These are phyloP conservation scores for Nematocida sp. DNA, from an alignment of 371 early-diverging fungal genomes.

Conservation along the genomic window DNA sequence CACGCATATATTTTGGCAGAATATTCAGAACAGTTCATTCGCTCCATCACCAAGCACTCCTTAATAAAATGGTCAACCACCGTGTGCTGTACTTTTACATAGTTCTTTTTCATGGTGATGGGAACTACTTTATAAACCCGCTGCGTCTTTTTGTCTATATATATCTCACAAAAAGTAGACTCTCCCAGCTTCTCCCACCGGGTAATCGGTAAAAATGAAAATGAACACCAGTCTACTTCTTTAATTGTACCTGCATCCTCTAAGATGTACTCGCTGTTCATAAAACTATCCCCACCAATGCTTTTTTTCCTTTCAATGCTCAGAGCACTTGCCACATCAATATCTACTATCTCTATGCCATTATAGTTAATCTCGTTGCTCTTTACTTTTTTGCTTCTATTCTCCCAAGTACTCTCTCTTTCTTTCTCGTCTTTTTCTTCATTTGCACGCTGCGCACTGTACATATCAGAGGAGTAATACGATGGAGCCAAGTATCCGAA, in stretches of 20 bases:
- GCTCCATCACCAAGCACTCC: conserved; percentile 53
- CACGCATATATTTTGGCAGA: conserved; percentile 23
- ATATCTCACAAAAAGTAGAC: conserved; percentile 55
- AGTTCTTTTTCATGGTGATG: conserved; percentile 17
- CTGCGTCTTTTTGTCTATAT: conserved; percentile 2
- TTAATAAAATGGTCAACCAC: conserved; percentile 39
- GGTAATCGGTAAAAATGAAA: conserved; percentile 7
- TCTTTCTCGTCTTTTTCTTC: neutral
- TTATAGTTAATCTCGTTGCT: neutral
- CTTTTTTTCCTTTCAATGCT: neutral
- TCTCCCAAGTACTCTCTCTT: neutral
- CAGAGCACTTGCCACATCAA: neutral
- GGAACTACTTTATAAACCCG: conserved; percentile 49
- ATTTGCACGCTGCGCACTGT: neutral
- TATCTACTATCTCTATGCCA: neutral
- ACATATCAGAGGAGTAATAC: neutral
- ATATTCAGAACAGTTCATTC: conserved; percentile 33
- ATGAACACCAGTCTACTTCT: neutral
- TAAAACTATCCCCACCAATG: neutral
- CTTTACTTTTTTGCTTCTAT: neutral
- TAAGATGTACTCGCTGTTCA: neutral
- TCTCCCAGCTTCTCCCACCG: conserved; percentile 42
- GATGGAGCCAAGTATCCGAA: neutral
- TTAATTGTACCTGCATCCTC: neutral
- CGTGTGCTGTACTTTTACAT: conserved; percentile 40